Conservation (phyloP, 768 basidiomycete species). For the Boletus coccyginus region DNA sequence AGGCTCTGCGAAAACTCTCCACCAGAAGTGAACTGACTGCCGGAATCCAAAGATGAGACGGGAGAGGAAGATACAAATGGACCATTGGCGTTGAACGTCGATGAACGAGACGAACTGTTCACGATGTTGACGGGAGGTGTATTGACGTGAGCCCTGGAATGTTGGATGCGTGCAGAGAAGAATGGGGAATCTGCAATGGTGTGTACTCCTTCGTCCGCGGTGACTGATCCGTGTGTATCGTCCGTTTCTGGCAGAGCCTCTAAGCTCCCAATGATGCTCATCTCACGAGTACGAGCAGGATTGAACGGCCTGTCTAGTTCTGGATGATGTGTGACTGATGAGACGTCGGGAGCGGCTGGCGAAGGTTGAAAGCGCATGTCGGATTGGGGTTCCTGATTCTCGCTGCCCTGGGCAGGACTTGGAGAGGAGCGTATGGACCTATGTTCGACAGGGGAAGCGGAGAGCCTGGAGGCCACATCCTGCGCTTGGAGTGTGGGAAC, state of each 20-base stretch:
- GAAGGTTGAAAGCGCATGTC: constrained; percentile 36
- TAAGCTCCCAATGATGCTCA: constrained; percentile 47
- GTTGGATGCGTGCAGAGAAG: constrained; percentile 38
- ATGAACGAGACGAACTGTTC: constrained; percentile 34
- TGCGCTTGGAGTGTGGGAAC: constrained; percentile 46
- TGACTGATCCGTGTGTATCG: constrained; percentile 41
- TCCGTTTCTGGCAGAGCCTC: constrained; percentile 57
- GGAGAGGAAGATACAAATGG: constrained; percentile 66
- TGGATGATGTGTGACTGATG: constrained; percentile 46
- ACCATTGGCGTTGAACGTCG: constrained; percentile 43
- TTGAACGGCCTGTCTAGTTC: constrained; percentile 46
- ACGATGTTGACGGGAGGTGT: constrained; percentile 47
- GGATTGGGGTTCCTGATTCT: constrained; percentile 17
- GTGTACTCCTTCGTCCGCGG: constrained; percentile 25
- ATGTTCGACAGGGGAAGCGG: constrained; percentile 42
- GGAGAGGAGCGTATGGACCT: constrained; percentile 71
- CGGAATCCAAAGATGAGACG: constrained; percentile 75
- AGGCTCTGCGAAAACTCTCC: constrained; percentile 50
- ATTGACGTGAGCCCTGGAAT: constrained; percentile 37
- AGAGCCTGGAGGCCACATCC: constrained; percentile 50
- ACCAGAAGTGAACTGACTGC: constrained; percentile 55
- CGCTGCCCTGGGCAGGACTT: constrained; percentile 48
- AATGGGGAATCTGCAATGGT: constrained; percentile 33
- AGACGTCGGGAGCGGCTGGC: constrained; percentile 38
- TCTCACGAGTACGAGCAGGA: constrained; percentile 45